phyloP scores from a whole-genome alignment of 2,329 filamentous ascomycete genomes.

The Incumbomyces delicatus region DNA sequence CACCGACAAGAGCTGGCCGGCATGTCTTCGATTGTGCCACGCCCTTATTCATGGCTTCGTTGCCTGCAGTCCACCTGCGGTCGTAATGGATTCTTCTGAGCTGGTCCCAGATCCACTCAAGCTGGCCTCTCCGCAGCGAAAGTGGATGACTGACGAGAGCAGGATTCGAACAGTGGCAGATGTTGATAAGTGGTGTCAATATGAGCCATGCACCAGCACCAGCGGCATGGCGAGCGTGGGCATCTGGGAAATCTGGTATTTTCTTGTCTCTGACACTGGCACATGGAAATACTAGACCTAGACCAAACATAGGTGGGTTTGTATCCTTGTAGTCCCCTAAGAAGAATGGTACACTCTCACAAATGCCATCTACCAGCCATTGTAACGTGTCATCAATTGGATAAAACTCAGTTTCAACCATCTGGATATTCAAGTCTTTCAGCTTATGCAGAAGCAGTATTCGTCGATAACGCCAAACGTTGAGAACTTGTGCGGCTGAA shows the following conservation, averaged over 20 bases:
- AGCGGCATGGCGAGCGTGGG: constrained; percentile 11
- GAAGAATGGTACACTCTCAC: constrained; percentile 16
- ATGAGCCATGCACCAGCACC: constrained; percentile 19
- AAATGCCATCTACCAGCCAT: constrained; percentile 15
- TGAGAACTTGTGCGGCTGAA: constrained; percentile 9
- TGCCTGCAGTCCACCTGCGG: background rate
- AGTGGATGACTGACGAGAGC: constrained; percentile 16
- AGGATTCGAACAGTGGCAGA: constrained; percentile 18
- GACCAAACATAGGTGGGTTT: constrained; percentile 14
- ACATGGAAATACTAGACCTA: constrained; percentile 13
- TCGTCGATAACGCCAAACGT: constrained; percentile 11
- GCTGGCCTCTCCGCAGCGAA: constrained; percentile 16
- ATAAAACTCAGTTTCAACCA: background rate
- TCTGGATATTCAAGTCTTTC: constrained; percentile 9
- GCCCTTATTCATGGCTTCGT: background rate
- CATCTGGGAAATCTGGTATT: constrained; percentile 7
- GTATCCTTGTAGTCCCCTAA: constrained; percentile 16
- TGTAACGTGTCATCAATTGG: constrained; percentile 15
- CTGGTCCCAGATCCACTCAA: constrained; percentile 19
- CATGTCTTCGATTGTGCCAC: background rate
- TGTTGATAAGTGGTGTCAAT: constrained; percentile 14
- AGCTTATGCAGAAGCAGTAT: constrained; percentile 17
- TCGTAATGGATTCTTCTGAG: constrained; percentile 17
- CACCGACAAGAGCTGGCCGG: no score
- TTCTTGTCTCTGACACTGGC: constrained; percentile 8